Conservation (phyloP, 2,329 filamentous ascomycete species). For the Lachnellula hyalina region DNA sequence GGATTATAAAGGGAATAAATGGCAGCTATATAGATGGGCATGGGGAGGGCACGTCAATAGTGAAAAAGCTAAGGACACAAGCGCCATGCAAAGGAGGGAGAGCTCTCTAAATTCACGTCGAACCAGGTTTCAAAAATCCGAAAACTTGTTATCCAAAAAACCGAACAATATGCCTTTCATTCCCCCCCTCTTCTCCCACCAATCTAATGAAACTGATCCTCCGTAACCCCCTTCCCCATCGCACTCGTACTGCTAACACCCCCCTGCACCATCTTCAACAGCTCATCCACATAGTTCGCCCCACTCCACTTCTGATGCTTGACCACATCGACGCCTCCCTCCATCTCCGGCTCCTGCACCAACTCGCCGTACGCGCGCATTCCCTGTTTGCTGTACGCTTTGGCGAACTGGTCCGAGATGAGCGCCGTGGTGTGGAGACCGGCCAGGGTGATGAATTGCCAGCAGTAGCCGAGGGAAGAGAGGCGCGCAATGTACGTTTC, state of each 20-base stretch:
- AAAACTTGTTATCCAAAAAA: neutral
- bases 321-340: constrained; percentile 82
- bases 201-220: constrained; percentile 78
- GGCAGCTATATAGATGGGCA: too few species aligned
- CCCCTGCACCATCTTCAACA: constrained; percentile 95
- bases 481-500: constrained; percentile 96
- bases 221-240: constrained; percentile 96
- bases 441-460: constrained; percentile 99
- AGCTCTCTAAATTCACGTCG: too few species aligned
- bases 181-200: too few species aligned
- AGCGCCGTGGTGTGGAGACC: constrained; percentile 94
- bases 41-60: too few species aligned
- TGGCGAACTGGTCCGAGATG: constrained; percentile 82
- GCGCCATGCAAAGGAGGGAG: too few species aligned
- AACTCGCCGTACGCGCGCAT: constrained; percentile 98
- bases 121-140: too few species aligned
- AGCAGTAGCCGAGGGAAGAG: constrained; percentile 86
- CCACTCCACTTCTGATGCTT: constrained; percentile 99
- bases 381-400: constrained; percentile 72
- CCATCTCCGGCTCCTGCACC: constrained; percentile 97
- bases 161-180: neutral
- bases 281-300: constrained; percentile 87
- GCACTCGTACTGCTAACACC: constrained; percentile 88
- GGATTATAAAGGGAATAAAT: too few species aligned
- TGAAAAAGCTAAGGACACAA: too few species aligned